A percentile compares a stretch with the other conserved stretches of the same genome.
These are phyloP conservation scores for Myxozyma geophila DNA, from an alignment of 805 yeast species.

Conservation along the genomic window DNA sequence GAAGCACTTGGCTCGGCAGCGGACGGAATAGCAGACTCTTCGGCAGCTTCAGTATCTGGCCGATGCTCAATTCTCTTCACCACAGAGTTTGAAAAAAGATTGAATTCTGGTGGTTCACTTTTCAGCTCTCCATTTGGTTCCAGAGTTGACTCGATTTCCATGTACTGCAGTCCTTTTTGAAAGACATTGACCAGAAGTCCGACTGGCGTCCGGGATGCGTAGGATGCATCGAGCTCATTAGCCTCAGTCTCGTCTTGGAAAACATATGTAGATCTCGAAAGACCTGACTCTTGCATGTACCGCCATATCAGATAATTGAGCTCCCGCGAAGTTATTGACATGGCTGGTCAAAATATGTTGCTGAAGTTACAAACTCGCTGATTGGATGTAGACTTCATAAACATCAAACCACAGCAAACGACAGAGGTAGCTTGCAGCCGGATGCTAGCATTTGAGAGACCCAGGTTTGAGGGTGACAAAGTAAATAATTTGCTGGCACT, in stretches of 20 bases:
- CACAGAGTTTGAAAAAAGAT: constrained; percentile 10
- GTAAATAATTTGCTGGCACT: neutral
- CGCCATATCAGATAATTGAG: constrained; percentile 92
- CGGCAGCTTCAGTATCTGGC: neutral
- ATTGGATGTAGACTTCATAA: constrained; percentile 2
- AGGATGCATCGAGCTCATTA: constrained; percentile 57
- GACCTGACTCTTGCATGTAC: constrained; percentile 74
- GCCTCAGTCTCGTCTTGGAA: constrained; percentile 74
- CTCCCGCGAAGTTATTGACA: constrained; percentile 68
- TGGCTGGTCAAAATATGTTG: neutral
- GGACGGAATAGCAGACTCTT: neutral
- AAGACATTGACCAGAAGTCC: constrained; percentile 82
- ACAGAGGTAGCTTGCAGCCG: neutral
- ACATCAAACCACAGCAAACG: constrained; percentile 14
- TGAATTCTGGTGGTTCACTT: constrained; percentile 14
- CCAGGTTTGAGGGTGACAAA: neutral
- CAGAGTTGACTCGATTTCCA: constrained; percentile 65
- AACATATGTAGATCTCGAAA: constrained; percentile 77
- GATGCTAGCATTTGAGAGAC: constrained; percentile 13
- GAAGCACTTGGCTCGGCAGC: neutral
- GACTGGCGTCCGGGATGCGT: constrained; percentile 61
- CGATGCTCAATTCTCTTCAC: constrained; percentile 7
- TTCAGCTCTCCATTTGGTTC: constrained; percentile 24
- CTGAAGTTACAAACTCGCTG: constrained; percentile 4
- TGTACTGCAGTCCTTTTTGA: constrained; percentile 81